Base-by-base conservation (phyloP, 2,329 filamentous ascomycete genomes). In the Penicillium sp. region DNA sequence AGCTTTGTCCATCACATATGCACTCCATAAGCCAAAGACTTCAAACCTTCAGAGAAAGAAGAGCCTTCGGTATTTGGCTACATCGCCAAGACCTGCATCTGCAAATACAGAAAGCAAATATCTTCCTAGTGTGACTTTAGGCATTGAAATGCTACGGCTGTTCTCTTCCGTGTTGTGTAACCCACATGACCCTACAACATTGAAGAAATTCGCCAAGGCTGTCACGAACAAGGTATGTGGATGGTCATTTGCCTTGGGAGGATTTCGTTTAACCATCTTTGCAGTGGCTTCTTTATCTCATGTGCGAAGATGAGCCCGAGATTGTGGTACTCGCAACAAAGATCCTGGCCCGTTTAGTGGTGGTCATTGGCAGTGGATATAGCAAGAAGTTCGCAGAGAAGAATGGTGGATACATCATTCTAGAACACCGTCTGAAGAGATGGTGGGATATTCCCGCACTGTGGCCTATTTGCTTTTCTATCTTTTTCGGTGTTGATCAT, bases 1-100 rank as follows among this genome's bases (percentile, higher is more conserved):
- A 41, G 90, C 94, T 2, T 81, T 97, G 22, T 97, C 96, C 69
- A 89, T 99, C 61, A 97, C 93, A 0, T 99, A 94, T 71, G 88
- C 91, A 6, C 84, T 97, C 59, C 91, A 97, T 68, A 84, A 85
- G 75, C 77, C 70, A 63, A 82, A 70, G 69, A 75, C 69, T 26
- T 58, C 68, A 33, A 70, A 64, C n/a, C 65, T 79, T 8, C 75
- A 76, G 53, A 76, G 73, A 54, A 79, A 78, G 59, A 80, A 77
- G 64, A 78, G 75, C 51, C 66, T 72, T 57, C 73, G 71, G 35
- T 73, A 73, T 57, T 72, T 63, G 51, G 60, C 61, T 35, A 65
- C 61, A 42, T 55, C 66, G 14, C 65, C 68, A 11, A 69, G 69
- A 43, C 59, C 63, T n/a, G 58, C 67, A 11, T 66, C 65, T 4